phyloP scores from a whole-genome alignment of 2,329 filamentous ascomycete genomes.

The Ilyonectria robusta region DNA sequence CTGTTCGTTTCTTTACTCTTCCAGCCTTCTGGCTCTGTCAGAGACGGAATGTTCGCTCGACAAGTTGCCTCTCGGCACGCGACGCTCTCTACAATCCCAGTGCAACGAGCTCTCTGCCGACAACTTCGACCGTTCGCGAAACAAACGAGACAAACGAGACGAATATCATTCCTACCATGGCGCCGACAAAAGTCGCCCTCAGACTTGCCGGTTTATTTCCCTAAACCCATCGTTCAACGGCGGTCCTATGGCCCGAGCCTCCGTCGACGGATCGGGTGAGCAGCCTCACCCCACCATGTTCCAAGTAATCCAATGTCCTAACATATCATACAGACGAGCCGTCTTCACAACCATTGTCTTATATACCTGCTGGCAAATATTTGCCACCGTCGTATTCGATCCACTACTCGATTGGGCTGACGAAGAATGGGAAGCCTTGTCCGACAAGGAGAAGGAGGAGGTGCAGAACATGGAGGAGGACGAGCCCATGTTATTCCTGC shows the following conservation, averaged over 20 bases:
- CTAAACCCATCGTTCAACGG: slow-evolving; percentile 31
- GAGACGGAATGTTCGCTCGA: slow-evolving; percentile 44
- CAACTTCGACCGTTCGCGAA: slow-evolving; percentile 35
- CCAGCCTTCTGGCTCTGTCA: slow-evolving; percentile 5
- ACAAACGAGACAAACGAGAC: slow-evolving; percentile 32
- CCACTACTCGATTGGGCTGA: slow-evolving; percentile 61
- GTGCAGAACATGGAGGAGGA: slow-evolving; percentile 59
- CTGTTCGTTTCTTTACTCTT: neutral
- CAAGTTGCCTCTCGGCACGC: slow-evolving; percentile 43
- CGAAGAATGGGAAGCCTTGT: slow-evolving; percentile 58
- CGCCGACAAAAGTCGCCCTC: slow-evolving; percentile 39
- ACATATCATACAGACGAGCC: slow-evolving; percentile 42
- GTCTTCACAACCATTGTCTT: slow-evolving; percentile 51
- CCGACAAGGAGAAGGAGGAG: slow-evolving; percentile 60
- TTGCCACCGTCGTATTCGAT: slow-evolving; percentile 61
- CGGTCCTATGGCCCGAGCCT: slow-evolving; percentile 37
- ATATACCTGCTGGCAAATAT: slow-evolving; percentile 60
- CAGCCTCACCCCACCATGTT: slow-evolving; percentile 2
- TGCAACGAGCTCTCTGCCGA: slow-evolving; percentile 40
- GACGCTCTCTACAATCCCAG: slow-evolving; percentile 38
- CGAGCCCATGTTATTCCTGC: slow-evolving; percentile 68
- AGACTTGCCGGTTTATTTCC: slow-evolving; percentile 53
- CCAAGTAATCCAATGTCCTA: slow-evolving; percentile 20
- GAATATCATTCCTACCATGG: slow-evolving; percentile 54
- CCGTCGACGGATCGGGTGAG: slow-evolving; percentile 50